Conservation (phyloP, 139 green algal species). For the Pycnococcus provasolii region DNA sequence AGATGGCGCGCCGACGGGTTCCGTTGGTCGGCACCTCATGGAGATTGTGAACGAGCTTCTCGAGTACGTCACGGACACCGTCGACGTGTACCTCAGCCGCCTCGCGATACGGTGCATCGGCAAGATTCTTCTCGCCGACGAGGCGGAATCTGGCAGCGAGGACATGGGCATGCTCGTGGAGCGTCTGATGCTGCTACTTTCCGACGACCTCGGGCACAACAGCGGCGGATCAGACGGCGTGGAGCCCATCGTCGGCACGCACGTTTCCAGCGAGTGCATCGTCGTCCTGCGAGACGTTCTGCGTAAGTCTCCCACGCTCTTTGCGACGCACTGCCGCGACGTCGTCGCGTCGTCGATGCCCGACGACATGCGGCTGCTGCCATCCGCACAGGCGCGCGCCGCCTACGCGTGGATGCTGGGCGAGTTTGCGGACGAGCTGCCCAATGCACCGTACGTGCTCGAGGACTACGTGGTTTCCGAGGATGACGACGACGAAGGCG, state of each 20-base stretch:
- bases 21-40: conserved; percentile 4
- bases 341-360: conserved; percentile 20
- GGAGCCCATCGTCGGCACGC: neutral
- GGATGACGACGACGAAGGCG: conserved; percentile 22
- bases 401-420: conserved; percentile 86
- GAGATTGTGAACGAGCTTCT: conserved; percentile 64
- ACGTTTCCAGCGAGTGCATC: conserved; percentile 53
- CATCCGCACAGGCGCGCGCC: conserved; percentile 55
- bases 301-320: conserved; percentile 19
- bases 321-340: conserved; percentile 14
- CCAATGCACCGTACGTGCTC: conserved; percentile 79
- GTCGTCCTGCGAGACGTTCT: conserved; percentile 35
- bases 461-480: conserved; percentile 58
- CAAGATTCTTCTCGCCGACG: conserved; percentile 27
- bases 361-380: conserved; percentile 35
- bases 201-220: conserved; percentile 36
- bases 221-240: too few species aligned
- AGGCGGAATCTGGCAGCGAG: conserved; percentile 29
- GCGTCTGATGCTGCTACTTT: conserved; percentile 81
- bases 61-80: conserved; percentile 40
- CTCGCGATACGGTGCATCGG: conserved; percentile 27
- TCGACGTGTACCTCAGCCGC: conserved; percentile 30
- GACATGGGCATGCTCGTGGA: conserved; percentile 80
- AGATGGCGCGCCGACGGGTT: conserved; percentile 39
- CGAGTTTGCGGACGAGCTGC: conserved; percentile 59